Conservation (phyloP, 2,329 filamentous ascomycete species). For the Myriosclerotinia curreyana region DNA sequence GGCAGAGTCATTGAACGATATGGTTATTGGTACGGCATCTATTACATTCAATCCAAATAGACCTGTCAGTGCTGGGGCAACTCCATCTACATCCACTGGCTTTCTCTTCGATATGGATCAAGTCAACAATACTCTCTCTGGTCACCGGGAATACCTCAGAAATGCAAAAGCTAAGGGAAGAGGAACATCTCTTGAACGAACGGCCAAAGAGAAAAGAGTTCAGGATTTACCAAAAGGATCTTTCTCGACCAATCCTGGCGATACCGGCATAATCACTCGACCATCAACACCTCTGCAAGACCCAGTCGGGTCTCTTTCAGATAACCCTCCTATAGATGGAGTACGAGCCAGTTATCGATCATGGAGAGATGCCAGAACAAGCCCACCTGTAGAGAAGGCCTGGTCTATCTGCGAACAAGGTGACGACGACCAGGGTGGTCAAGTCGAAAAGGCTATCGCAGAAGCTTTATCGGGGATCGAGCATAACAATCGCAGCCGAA, state of each 20-base stretch:
- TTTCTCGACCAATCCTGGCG: constrained; percentile 38
- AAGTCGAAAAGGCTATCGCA: constrained; percentile 63
- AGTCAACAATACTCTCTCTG: constrained; percentile 40
- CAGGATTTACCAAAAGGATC: constrained; percentile 37
- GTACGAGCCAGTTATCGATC: constrained; percentile 38
- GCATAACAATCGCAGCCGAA: constrained; percentile 61
- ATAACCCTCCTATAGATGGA: constrained; percentile 36
- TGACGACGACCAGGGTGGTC: constrained; percentile 53
- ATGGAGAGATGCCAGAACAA: constrained; percentile 36
- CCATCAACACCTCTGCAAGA: constrained; percentile 29
- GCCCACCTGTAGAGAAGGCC: constrained; percentile 50
- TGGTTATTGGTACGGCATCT: constrained; percentile 27
- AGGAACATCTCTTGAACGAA: constrained; percentile 46
- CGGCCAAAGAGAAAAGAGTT: constrained; percentile 43
- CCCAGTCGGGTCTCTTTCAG: constrained; percentile 27
- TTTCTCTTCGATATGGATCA: constrained; percentile 38
- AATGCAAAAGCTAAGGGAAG: constrained; percentile 32
- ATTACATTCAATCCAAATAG: constrained; percentile 21
- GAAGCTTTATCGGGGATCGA: constrained; percentile 61
- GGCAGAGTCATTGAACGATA: constrained; percentile 20
- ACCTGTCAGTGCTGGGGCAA: constrained; percentile 25
- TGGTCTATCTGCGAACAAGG: constrained; percentile 62
- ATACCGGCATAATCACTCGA: constrained; percentile 39
- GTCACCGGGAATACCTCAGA: constrained; percentile 40
- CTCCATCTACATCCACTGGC: constrained; percentile 24